Evolutionary conservation across 1,284 basidiomycete genomes (phyloP).

Genomic region (Inonotus obliquus): DNA sequence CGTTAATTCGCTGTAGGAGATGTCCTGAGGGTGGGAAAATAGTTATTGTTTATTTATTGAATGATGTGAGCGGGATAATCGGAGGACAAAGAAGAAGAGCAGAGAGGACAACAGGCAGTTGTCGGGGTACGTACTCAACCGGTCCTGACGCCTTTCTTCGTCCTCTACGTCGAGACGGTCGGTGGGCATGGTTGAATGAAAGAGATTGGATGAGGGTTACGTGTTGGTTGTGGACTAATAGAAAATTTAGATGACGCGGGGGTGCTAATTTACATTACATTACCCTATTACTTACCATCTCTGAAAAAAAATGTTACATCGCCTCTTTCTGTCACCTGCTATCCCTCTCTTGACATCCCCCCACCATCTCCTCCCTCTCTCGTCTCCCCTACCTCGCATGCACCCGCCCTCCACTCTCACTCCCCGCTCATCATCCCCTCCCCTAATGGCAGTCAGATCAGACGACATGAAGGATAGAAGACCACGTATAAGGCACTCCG

Average conservation of each 20-base stretch:
- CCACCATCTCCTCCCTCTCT: conserved; percentile 18
- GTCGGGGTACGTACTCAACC: conserved; percentile 18
- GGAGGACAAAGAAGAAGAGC: not conserved
- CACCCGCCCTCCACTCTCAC: conserved; percentile 21
- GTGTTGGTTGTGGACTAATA: not conserved
- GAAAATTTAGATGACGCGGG: conserved; percentile 13
- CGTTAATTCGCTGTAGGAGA: conserved; percentile 15
- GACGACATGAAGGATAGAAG: conserved; percentile 48
- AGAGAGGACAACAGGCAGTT: not conserved
- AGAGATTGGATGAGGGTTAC: not conserved
- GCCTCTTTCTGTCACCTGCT: conserved; percentile 19
- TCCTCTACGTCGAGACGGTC: conserved; percentile 22
- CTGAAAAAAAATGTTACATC: conserved; percentile 9
- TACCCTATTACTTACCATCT: not conserved
- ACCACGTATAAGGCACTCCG: conserved; percentile 69
- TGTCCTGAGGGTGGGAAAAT: conserved; percentile 6
- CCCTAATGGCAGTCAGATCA: conserved; percentile 20
- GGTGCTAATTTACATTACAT: conserved; percentile 21
- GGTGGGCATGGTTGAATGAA: conserved; percentile 1
- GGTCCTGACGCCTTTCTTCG: conserved; percentile 17
- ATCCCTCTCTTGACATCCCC: conserved; percentile 24
- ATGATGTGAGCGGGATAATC: not conserved
- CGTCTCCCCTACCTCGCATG: conserved; percentile 23
- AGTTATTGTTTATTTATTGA: not conserved
- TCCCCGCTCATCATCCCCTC: conserved; percentile 27